phyloP scores from a whole-genome alignment of 345 rosid genomes.

The Eucalyptus victrix region DNA sequence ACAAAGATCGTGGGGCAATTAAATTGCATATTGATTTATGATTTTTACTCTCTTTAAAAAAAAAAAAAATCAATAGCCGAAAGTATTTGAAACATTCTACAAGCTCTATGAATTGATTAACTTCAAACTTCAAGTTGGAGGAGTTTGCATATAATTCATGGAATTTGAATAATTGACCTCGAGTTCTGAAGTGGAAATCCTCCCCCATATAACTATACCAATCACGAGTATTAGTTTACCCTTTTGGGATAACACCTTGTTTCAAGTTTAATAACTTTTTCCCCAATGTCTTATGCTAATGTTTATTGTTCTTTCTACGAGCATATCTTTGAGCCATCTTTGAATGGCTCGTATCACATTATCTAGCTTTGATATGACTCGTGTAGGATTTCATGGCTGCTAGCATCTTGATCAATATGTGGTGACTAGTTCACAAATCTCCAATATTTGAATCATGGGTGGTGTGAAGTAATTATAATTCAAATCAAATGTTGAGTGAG shows the following conservation, averaged over 20 bases:
- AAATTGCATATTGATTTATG: neutral
- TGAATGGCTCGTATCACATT: neutral
- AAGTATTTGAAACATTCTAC: neutral
- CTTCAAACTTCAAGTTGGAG: neutral
- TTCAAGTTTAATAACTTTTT: neutral
- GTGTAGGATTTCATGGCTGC: neutral
- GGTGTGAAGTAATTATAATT: neutral
- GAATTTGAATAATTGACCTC: too few species aligned
- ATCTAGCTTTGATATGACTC: neutral
- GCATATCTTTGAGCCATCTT: neutral
- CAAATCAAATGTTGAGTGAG: neutral
- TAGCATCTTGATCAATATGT: too few species aligned
- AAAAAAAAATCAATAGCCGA: neutral
- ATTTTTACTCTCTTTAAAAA: too few species aligned
- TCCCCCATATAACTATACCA: neutral
- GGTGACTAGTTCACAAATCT: neutral
- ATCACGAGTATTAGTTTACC: neutral
- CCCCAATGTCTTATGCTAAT: neutral
- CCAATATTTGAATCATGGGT: neutral
- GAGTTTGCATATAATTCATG: neutral
- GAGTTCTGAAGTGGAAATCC: neutral
- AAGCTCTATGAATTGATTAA: neutral
- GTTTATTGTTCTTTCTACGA: too few species aligned
- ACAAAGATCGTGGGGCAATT: neutral
- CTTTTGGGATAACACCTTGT: too few species aligned